These are phyloP conservation scores for Jamesozyma rosinii DNA, from an alignment of 805 yeast species.

Conservation along the genomic window DNA sequence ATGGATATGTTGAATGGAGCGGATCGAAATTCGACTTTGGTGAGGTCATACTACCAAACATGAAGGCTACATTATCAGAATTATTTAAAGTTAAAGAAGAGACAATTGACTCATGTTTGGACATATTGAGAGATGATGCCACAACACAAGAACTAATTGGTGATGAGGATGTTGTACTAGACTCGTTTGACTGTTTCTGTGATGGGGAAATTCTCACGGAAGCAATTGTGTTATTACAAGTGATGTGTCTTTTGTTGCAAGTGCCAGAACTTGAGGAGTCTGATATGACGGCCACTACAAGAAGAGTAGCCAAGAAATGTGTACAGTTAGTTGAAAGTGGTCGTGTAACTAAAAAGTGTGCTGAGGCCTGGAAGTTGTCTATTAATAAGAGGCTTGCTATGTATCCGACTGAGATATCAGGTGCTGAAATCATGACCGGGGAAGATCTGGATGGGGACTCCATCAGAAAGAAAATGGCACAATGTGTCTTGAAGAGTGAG, in stretches of 20 bases:
- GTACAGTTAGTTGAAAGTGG: conserved; percentile 49
- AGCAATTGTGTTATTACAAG: conserved; percentile 43
- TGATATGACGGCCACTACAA: conserved; percentile 30
- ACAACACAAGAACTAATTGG: conserved; percentile 31
- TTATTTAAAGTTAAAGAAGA: conserved; percentile 19
- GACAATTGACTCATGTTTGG: conserved; percentile 26
- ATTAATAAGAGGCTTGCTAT: conserved; percentile 29
- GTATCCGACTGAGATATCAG: conserved; percentile 25
- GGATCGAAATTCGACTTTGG: conserved; percentile 75
- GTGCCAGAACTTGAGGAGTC: conserved; percentile 16
- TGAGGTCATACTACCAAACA: conserved; percentile 46
- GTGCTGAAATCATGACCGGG: conserved; percentile 12
- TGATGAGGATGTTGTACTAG: conserved; percentile 37
- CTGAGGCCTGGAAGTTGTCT: conserved; percentile 22
- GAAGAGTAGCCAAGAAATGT: conserved; percentile 49
- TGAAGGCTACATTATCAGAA: conserved; percentile 28
- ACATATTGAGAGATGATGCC: conserved; percentile 28
- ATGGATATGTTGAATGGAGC: conserved; percentile 76
- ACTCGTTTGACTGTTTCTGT: conserved; percentile 52
- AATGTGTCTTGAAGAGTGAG: conserved; percentile 49
- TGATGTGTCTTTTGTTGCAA: conserved; percentile 35
- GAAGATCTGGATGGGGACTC: background rate
- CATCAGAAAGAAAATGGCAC: conserved; percentile 38
- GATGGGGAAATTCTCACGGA: conserved; percentile 57
- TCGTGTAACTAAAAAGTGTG: conserved; percentile 36